Evolutionary conservation across 306 rosid genomes (phyloP).

Genomic region (Quercus robur): DNA sequence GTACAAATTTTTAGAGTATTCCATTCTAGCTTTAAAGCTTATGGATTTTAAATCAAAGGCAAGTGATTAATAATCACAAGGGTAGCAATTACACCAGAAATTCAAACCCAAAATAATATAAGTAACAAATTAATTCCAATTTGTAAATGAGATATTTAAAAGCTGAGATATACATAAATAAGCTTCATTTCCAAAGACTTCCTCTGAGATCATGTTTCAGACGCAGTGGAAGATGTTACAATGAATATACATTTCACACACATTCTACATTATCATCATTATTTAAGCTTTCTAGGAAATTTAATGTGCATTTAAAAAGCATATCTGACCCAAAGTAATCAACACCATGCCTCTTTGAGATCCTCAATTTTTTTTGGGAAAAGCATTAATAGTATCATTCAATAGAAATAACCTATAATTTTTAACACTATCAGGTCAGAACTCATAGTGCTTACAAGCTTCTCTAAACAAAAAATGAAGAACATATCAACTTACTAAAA

Average conservation of each 20-base stretch:
- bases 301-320: not conserved
- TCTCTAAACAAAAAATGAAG: constrained; percentile 1
- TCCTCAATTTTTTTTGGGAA: not conserved
- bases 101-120: not conserved
- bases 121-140: not conserved
- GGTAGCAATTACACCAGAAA: not conserved
- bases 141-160: not conserved
- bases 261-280: not conserved
- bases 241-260: not conserved
- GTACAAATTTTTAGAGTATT: not conserved
- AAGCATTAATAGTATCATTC: not conserved
- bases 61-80: not conserved
- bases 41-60: not conserved
- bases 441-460: not conserved
- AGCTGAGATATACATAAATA: not conserved
- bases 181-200: not conserved
- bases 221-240: not conserved
- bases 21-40: not conserved
- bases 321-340: not conserved
- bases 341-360: not conserved
- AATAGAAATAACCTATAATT: not conserved
- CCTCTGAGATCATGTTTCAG: not conserved
- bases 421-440: not conserved
- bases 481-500: constrained; percentile 2
- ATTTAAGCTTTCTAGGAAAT: not conserved